Evolutionary conservation across 768 basidiomycete species (phyloP).

Genomic region (Asterophora parasitica): DNA sequence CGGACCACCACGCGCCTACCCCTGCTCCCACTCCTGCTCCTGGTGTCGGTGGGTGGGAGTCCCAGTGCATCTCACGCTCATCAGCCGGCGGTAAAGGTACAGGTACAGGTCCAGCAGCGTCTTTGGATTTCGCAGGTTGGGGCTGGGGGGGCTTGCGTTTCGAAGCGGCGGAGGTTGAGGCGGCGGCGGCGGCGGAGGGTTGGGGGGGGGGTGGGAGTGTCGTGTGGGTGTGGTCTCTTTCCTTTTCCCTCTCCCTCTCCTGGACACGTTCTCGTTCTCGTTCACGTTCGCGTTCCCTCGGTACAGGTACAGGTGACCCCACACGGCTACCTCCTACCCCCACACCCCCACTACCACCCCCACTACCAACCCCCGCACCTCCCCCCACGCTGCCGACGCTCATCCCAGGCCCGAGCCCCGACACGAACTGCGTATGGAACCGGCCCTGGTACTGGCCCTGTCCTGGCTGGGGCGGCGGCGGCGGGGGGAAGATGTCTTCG

Average conservation of each 20-base stretch:
- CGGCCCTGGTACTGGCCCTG: slow-evolving; percentile 27
- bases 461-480: too few species aligned
- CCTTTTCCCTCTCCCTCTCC: slow-evolving; percentile 20
- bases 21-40: too few species aligned
- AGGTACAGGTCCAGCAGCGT: too few species aligned
- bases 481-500: too few species aligned
- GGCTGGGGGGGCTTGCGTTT: background rate
- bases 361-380: too few species aligned
- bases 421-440: slow-evolving; percentile 28
- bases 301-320: slow-evolving; percentile 12
- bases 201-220: too few species aligned
- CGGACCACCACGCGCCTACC: background rate
- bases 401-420: slow-evolving; percentile 7
- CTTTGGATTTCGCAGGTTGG: background rate
- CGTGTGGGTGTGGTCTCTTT: slow-evolving; percentile 19
- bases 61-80: slow-evolving; percentile 18
- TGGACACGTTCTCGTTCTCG: too few species aligned
- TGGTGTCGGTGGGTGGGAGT: too few species aligned
- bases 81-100: too few species aligned
- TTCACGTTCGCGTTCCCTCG: slow-evolving; percentile 11
- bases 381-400: too few species aligned
- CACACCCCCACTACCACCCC: background rate
- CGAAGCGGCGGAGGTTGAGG: too few species aligned
- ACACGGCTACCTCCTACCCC: slow-evolving; percentile 11
- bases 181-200: too few species aligned